Base-by-base conservation (phyloP, 257 asterid species). In the Gardenia jasminoides region DNA sequence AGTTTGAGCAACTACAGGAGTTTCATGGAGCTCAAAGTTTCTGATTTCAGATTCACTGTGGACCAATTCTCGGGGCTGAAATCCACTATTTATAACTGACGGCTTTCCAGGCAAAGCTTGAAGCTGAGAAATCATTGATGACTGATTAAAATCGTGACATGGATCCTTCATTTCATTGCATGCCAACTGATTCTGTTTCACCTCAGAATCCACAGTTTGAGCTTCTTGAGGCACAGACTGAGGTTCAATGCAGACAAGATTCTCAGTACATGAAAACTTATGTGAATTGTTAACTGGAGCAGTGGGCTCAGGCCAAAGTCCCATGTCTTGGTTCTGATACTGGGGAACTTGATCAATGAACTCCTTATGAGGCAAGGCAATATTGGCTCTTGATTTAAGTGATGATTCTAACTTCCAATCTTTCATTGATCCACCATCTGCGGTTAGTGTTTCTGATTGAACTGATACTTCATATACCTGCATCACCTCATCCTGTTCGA, bases 401-500 rank as follows among this genome's bases (percentile, higher is more conserved):
- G 85, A 59, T 46, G 86, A 68, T 77, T 82, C 84, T 47, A 85
- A 68, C 48, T 72, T 24, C 73, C 72, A 33, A 43, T 26, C 81
- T 52, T 82, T 84, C 6, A 76, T 67, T 39, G 71, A 78, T 58
- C 76, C 84, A 20, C 76, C 36, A 82, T 83, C 82, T 56, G 73
- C 75, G 1, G 78, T 80, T 22, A 80, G 75, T 64, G 79, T 85
- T 64, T 83, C 82, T 11, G 89, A 76, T 36, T 81, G 83, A 47
- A 86, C 74, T 4, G 89, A 80, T n/a, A 89, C 85, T 79, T 89
- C 97, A 74, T 82, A 91, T 5, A 85, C 89, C 68, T 89, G 92
- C 93, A 92, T 89, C 69, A 87, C 88, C 44, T 89, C 97, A 64
- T 91, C 90, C 61, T 91, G 92, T 74, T 91, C 95, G 10, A 88